Base-by-base conservation (phyloP, 2,329 filamentous ascomycete genomes). In the Davidsoniella virescens region DNA sequence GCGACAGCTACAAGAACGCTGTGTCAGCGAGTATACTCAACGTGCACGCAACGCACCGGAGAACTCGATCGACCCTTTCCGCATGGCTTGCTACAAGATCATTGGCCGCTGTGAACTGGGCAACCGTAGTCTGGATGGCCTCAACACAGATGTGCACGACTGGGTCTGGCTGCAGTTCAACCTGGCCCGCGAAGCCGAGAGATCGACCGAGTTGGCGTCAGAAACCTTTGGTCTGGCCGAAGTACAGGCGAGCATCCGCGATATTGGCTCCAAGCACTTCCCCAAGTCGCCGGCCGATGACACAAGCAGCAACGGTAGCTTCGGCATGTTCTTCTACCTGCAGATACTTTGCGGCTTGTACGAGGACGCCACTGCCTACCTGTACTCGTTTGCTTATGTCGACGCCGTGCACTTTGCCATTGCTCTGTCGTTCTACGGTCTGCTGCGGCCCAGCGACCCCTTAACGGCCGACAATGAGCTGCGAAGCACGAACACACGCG, bases 41-140 rank as follows among this genome's bases (percentile, higher is more conserved):
- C 81, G 87, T 43, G 76, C 81, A 23, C 82, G 86, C 56, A 86
- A 93, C 59, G 85, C 85, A 0, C 84, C 86, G 0, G 85, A 92
- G 52, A 82, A 88, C 61, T 84, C 85, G 1, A 80, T 93, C 55
- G 92, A 98, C 62, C 92, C 92, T 23, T 98, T 93, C 68, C 81
- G 87, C 49, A 88, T 94, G 79, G 88, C 90, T 44, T 95, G 92
- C 64, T 96, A 96, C 73, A 96, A 98, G 71, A 81, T 98, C 54
- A 83, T 98, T 58, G 92, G 93, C 43, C 87, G 80, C 43, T 82
- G 79, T 57, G 80, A 82, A 58, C 67, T 84, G 23, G 70, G 68
- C 60, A 79, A 80, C 63, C 75, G 80, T 55, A 77, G 72, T 56
- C 63, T 83, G 26, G 77, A 80, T 20, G 74, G 73, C 43, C 65